Conservation (phyloP, 148 eudicot genomes). For the Arctostaphylos glauca region DNA sequence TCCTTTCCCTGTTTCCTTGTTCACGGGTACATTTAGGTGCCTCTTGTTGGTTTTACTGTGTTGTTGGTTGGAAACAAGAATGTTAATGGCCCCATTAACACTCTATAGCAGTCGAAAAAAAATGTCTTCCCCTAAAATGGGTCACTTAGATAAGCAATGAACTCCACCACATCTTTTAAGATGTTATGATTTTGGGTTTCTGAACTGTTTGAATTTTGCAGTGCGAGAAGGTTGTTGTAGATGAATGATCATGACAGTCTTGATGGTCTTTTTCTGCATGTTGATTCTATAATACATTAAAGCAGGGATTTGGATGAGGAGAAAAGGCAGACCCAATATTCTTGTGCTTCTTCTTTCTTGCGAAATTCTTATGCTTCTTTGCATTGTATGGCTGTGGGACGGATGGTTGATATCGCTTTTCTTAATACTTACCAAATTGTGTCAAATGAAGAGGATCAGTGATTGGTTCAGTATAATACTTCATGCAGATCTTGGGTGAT, state of each 20-base stretch:
- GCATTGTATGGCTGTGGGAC: background rate
- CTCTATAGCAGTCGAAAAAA: background rate
- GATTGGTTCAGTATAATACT: background rate
- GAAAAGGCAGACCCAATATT: background rate
- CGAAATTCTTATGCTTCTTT: background rate
- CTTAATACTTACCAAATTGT: background rate
- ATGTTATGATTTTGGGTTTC: background rate
- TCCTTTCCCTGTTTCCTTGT: background rate
- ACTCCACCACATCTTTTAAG: background rate
- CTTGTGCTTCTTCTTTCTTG: background rate
- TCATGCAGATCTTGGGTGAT: background rate
- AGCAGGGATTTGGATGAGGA: background rate
- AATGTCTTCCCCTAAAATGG: background rate
- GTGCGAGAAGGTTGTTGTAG: background rate
- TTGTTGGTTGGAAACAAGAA: background rate
- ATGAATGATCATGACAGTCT: background rate
- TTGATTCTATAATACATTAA: background rate
- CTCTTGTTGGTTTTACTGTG: background rate
- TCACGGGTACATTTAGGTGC: background rate
- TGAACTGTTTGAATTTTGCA: background rate
- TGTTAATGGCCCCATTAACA: background rate
- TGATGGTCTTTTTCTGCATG: constrained; percentile 1
- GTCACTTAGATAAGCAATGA: background rate
- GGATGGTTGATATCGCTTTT: background rate
- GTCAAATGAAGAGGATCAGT: background rate